These are phyloP conservation scores for Allium cepa DNA, from an alignment of 106 monocot species.

Conservation along the genomic window DNA sequence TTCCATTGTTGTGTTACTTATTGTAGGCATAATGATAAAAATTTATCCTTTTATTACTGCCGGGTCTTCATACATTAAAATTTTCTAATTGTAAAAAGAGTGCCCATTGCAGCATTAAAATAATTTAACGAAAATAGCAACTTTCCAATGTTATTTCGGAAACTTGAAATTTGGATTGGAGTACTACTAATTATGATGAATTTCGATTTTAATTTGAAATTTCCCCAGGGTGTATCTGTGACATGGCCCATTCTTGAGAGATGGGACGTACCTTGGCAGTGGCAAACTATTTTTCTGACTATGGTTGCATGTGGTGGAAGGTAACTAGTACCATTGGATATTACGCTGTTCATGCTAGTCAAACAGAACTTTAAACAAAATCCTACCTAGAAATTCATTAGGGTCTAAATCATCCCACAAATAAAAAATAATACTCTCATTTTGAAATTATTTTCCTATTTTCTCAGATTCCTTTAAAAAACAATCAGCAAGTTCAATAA, in stretches of 20 bases:
- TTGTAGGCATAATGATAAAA: neutral
- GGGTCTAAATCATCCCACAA: too few relatives aligned
- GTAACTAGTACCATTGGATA: conserved; percentile 17
- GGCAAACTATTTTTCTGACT: conserved; percentile 76
- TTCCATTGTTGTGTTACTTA: neutral
- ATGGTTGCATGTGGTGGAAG: conserved; percentile 72
- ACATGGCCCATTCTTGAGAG: conserved; percentile 63
- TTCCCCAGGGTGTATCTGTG: conserved; percentile 18
- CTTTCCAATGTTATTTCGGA: neutral
- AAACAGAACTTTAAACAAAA: too few relatives aligned
- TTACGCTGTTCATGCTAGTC: too few relatives aligned
- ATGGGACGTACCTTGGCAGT: conserved; percentile 89
- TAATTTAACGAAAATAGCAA: neutral
- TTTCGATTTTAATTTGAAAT: neutral
- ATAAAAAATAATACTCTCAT: too few relatives aligned
- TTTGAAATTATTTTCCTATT: too few relatives aligned
- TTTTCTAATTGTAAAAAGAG: neutral
- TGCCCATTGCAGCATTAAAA: neutral
- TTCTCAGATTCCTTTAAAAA: too few relatives aligned
- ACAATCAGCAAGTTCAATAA: too few relatives aligned
- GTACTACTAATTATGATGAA: neutral
- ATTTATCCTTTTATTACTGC: neutral
- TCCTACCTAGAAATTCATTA: too few relatives aligned
- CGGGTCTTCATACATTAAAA: neutral
- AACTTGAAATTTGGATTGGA: neutral